Evolutionary conservation across 345 rosid genomes (phyloP).

Genomic region (thale cress (Arabidopsis thaliana)): TAIR10.1 NC_003076.8:9828001-9828500

Average conservation of each 20-base stretch:
- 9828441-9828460: conserved; percentile 6
- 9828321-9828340: background rate
- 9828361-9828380: background rate
- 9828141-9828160: background rate
- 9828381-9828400: background rate
- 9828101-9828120: no score
- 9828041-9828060: no score
- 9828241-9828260: no score
- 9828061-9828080: no score
- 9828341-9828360: no score
- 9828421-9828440: background rate
- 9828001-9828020: no score
- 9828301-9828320: conserved; percentile 2
- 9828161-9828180: background rate
- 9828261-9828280: background rate
- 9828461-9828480: conserved; percentile 17
- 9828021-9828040: no score
- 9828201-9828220: background rate
- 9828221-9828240: background rate
- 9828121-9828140: background rate
- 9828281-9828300: conserved; percentile 1
- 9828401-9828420: background rate
- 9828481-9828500: conserved; percentile 22
- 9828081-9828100: no score
- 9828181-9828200: background rate